Conservation (phyloP, 1,139 yeast genomes). For the Lodderomyces orthopsilosis region DNA sequence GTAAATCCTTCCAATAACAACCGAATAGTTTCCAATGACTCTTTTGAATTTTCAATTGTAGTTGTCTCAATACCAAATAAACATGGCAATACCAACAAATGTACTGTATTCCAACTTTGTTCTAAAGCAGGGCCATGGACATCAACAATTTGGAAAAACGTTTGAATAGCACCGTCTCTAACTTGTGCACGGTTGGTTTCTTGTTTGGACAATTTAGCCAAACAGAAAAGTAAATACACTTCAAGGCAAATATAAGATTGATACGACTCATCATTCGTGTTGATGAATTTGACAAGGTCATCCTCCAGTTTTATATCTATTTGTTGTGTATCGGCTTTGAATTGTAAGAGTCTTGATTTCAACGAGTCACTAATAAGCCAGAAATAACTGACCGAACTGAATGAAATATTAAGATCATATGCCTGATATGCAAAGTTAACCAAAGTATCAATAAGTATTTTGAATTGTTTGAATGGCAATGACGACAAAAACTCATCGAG, state of each 20-base stretch:
- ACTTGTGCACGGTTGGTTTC: slow-evolving; percentile 62
- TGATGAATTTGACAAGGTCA: slow-evolving; percentile 21
- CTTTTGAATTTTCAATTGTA: slow-evolving; percentile 21
- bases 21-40: slow-evolving; percentile 56
- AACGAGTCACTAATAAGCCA: slow-evolving; percentile 87
- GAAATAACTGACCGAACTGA: slow-evolving; percentile 85
- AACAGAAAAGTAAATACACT: slow-evolving; percentile 63
- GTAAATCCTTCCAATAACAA: slow-evolving; percentile 61
- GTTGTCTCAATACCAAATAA: slow-evolving; percentile 20
- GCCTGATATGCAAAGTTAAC: slow-evolving; percentile 68
- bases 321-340: slow-evolving; percentile 13
- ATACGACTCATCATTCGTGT: slow-evolving; percentile 16
- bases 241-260: slow-evolving; percentile 31
- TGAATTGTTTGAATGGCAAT: slow-evolving; percentile 62
- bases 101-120: slow-evolving; percentile 56
- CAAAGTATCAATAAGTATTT: slow-evolving; percentile 66
- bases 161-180: slow-evolving; percentile 84
- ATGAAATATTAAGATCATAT: slow-evolving; percentile 78
- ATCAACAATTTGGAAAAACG: slow-evolving; percentile 79
- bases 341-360: slow-evolving; percentile 29
- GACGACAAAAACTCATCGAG: slow-evolving; percentile 78
- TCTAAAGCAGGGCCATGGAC: slow-evolving; percentile 61
- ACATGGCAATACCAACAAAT: slow-evolving; percentile 46
- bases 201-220: slow-evolving; percentile 64
- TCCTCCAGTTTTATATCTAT: slow-evolving; percentile 16